Base-by-base conservation (phyloP, 2,329 filamentous ascomycete species). In the Pestalotiopsis sp. region DNA sequence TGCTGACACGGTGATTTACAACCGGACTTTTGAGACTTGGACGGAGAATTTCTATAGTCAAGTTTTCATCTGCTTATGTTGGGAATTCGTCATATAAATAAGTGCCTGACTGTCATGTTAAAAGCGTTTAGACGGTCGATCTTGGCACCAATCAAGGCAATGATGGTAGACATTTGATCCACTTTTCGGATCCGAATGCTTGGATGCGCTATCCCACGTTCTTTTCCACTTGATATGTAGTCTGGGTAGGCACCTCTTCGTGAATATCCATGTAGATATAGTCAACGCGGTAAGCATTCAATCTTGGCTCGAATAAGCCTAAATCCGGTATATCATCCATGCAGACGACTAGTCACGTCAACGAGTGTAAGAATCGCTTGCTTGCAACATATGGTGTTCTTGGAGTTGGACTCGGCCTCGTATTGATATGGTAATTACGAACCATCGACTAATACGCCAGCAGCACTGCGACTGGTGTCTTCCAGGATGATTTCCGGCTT, bases 101-200 rank as follows among this genome's bases (percentile, higher is more conserved):
- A n/a, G 17, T 52, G 20, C 45, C 45, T 52, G 45, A 52, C 45
- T 52, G n/a, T 52, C 45, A 52, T 52, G 45, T 52, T 17, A 52
- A 64, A 64, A 64, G 61, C 25, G 61, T 64, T 64, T 39, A 64
- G 61, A 12, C 20, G 6, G 61, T 36, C 23, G 20, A 64, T 17
- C 45, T 52, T 52, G 45, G 45, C 45, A 52, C 45, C n/a, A 52
- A 52, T 52, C 45, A 52, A 17, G 13, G 17, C 7, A n/a, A 17
- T n/a, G 6, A 31, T 31, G 7, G 27, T 31, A 31, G 27, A 31
- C 6, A 3, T 9, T n/a, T 52, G 45, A 52, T 52, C 45, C 45
- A 52, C 45, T 52, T 52, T 52, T 52, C 45, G 45, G 45, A 52
- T 52, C 45, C 45, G 17, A 52, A 52, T 17, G 45, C 45, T 52